These are phyloP conservation scores for Aspergillus sclerotioniger DNA, from an alignment of 495 filamentous ascomycete species.

Conservation along the genomic window DNA sequence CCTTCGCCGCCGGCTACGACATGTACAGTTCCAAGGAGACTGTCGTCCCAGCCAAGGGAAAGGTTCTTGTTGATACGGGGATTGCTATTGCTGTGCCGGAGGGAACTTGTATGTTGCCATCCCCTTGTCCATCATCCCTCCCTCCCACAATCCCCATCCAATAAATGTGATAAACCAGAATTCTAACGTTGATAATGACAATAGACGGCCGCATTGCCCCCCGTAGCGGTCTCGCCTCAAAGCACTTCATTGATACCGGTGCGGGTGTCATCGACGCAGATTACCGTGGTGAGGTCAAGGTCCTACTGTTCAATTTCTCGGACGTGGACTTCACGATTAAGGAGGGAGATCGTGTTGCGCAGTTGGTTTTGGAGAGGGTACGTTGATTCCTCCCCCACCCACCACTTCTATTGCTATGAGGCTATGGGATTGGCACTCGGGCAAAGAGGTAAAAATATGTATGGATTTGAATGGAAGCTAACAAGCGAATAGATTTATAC, in stretches of 20 bases:
- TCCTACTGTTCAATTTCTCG: conserved; percentile 88
- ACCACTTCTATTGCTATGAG: background rate
- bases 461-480: background rate
- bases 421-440: no score
- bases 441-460: no score
- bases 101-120: conserved; percentile 70
- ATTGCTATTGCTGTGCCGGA: conserved; percentile 84
- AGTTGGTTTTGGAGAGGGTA: conserved; percentile 85
- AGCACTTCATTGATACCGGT: conserved; percentile 91
- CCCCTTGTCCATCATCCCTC: background rate
- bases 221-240: conserved; percentile 84
- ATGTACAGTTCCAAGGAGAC: conserved; percentile 74
- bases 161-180: no score
- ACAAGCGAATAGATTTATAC: conserved; percentile 65
- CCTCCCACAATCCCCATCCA: no score
- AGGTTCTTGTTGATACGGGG: conserved; percentile 84
- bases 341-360: conserved; percentile 85
- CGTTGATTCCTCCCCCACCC: conserved; percentile 15
- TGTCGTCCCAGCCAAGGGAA: conserved; percentile 75
- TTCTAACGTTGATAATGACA: background rate
- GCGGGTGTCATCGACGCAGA: conserved; percentile 97
- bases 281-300: conserved; percentile 90
- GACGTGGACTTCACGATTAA: conserved; percentile 80
- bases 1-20: conserved; percentile 92
- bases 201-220: conserved; percentile 89